These are phyloP conservation scores for Pyricularia pennisetigena DNA, from an alignment of 2,329 filamentous ascomycete species.

Conservation along the genomic window DNA sequence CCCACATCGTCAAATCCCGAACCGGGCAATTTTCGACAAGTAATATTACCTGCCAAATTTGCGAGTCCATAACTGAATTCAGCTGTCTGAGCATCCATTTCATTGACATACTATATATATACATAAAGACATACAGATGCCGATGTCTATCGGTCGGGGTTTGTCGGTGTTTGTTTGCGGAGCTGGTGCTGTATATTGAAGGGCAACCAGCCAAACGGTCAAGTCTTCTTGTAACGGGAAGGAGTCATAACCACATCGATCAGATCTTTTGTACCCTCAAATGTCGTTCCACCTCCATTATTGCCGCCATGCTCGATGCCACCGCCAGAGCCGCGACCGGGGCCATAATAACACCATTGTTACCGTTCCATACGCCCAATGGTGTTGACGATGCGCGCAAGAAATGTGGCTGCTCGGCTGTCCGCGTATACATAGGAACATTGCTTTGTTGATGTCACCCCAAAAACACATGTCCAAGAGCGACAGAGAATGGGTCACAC, in stretches of 20 bases:
- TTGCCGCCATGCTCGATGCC: not conserved
- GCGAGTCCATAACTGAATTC: not conserved
- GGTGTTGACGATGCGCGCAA: not conserved
- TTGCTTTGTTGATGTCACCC: too few relatives aligned
- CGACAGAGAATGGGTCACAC: too few relatives aligned
- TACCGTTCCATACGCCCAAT: not conserved
- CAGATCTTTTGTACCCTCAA: not conserved
- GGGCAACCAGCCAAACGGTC: not conserved
- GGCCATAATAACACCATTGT: not conserved
- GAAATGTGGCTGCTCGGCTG: not conserved
- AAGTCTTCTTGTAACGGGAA: not conserved
- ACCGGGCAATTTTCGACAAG: not conserved
- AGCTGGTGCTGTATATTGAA: not conserved
- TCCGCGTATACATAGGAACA: too few relatives aligned
- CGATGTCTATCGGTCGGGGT: too few relatives aligned
- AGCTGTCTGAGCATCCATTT: not conserved
- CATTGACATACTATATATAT: too few relatives aligned
- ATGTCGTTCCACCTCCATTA: not conserved
- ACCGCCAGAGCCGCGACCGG: not conserved
- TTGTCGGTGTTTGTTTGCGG: not conserved
- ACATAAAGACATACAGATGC: too few relatives aligned
- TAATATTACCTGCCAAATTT: not conserved
- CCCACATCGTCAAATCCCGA: not conserved
- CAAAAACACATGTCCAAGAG: too few relatives aligned
- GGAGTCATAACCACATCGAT: not conserved